These are phyloP conservation scores for Cladorrhinum sp. DNA, from an alignment of 2,329 filamentous ascomycete genomes.

Conservation along the genomic window DNA sequence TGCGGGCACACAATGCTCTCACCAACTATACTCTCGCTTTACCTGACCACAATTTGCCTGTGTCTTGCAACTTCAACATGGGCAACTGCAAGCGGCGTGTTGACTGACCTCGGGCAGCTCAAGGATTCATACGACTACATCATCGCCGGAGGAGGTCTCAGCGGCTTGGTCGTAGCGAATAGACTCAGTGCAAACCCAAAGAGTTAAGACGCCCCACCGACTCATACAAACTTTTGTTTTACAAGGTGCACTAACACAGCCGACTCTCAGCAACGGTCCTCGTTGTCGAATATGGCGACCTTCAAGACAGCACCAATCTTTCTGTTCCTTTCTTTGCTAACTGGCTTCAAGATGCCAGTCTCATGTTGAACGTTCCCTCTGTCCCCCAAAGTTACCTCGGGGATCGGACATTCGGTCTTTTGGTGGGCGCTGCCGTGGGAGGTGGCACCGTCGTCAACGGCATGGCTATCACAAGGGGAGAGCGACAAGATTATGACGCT, in stretches of 20 bases:
- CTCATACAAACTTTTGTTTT: too few relatives aligned
- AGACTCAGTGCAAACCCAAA: background rate
- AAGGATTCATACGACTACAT: conserved; percentile 34
- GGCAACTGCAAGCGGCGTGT: too few relatives aligned
- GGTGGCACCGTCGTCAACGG: conserved; percentile 59
- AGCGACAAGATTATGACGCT: conserved; percentile 47
- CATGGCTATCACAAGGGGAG: conserved; percentile 49
- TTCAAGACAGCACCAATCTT: too few relatives aligned
- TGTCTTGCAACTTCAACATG: too few relatives aligned
- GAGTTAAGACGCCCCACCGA: too few relatives aligned
- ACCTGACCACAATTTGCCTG: too few relatives aligned
- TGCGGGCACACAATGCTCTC: too few relatives aligned
- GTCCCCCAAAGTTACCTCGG: conserved; percentile 35
- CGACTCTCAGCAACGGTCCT: conserved; percentile 21
- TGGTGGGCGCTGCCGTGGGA: conserved; percentile 50
- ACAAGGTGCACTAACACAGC: too few relatives aligned
- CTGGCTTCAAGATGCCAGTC: conserved; percentile 22
- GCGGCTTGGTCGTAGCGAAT: conserved; percentile 49
- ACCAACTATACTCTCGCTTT: too few relatives aligned
- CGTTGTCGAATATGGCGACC: conserved; percentile 25
- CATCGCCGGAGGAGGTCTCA: conserved; percentile 51
- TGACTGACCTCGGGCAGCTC: too few relatives aligned
- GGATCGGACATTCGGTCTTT: conserved; percentile 38
- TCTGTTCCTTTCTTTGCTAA: too few relatives aligned
- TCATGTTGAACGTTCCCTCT: conserved; percentile 12